Evolutionary conservation across 1,139 yeast genomes (phyloP).

Genomic region (Hyphopichia khmerensis): DNA sequence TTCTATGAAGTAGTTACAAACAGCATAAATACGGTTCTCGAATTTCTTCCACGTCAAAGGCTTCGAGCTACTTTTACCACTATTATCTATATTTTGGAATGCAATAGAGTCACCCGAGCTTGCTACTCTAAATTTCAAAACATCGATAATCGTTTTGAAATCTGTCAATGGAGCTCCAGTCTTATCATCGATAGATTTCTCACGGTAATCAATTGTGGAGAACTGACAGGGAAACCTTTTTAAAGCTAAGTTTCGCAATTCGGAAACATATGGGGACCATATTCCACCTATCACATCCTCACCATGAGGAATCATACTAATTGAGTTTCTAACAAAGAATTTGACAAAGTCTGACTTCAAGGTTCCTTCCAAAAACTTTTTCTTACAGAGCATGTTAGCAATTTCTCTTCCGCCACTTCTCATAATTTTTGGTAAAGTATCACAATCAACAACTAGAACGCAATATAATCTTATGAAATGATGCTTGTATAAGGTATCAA

Average conservation of each 20-base stretch:
- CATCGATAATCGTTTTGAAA: slow-evolving; percentile 68
- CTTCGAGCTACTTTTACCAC: slow-evolving; percentile 50
- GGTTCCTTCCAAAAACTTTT: slow-evolving; percentile 73
- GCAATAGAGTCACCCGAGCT: slow-evolving; percentile 82
- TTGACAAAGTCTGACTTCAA: slow-evolving; percentile 78
- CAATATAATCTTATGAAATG: slow-evolving; percentile 83
- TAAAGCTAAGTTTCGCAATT: slow-evolving; percentile 52
- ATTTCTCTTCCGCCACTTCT: slow-evolving; percentile 87
- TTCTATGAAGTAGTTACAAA: slow-evolving; percentile 56
- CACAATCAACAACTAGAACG: slow-evolving; percentile 76
- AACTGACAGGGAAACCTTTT: slow-evolving; percentile 52
- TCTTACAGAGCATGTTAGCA: slow-evolving; percentile 90
- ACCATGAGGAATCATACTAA: slow-evolving; percentile 72
- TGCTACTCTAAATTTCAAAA: slow-evolving; percentile 75
- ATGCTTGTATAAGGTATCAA: slow-evolving; percentile 63
- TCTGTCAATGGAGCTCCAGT: slow-evolving; percentile 73
- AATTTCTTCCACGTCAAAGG: slow-evolving; percentile 83
- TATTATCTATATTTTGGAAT: slow-evolving; percentile 60
- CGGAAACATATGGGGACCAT: slow-evolving; percentile 76
- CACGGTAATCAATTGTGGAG: slow-evolving; percentile 73
- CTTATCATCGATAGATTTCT: slow-evolving; percentile 71
- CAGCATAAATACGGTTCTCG: slow-evolving; percentile 73
- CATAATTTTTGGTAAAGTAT: slow-evolving; percentile 78
- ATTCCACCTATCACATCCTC: slow-evolving; percentile 80
- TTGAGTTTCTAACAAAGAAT: slow-evolving; percentile 67